Conservation (phyloP, 805 yeast genomes). For the Saccharomycopsis javanensis region DNA sequence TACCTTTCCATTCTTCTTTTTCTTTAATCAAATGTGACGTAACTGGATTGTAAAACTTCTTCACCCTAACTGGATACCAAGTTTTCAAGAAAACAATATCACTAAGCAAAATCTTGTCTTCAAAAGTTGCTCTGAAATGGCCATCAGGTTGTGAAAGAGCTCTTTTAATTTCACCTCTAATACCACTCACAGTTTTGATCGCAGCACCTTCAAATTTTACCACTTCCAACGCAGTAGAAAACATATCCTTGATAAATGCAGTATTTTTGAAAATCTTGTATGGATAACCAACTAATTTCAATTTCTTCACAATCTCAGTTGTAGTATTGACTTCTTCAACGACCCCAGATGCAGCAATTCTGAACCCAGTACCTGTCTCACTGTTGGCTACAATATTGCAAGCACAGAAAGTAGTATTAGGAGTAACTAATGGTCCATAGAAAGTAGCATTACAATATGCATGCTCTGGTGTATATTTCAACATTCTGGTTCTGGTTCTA, state of each 20-base stretch:
- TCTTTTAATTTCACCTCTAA: constrained; percentile 93
- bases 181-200: constrained; percentile 93
- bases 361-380: constrained; percentile 79
- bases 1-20: constrained; percentile 89
- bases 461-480: constrained; percentile 97
- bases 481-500: constrained; percentile 94
- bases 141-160: constrained; percentile 95
- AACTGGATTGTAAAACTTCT: constrained; percentile 91
- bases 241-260: constrained; percentile 96
- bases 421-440: constrained; percentile 95
- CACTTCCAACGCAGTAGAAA: constrained; percentile 81
- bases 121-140: constrained; percentile 91
- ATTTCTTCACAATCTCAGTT: constrained; percentile 88
- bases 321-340: constrained; percentile 87
- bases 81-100: constrained; percentile 86
- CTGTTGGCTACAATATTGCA: constrained; percentile 78
- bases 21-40: constrained; percentile 72
- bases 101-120: constrained; percentile 84
- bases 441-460: constrained; percentile 92
- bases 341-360: constrained; percentile 95
- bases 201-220: constrained; percentile 98
- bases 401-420: constrained; percentile 95
- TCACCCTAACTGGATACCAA: constrained; percentile 92
- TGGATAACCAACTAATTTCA: constrained; percentile 92
- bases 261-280: constrained; percentile 90